Conservation (phyloP, 2,329 filamentous ascomycete species). For the Colletotrichum sp. region DNA sequence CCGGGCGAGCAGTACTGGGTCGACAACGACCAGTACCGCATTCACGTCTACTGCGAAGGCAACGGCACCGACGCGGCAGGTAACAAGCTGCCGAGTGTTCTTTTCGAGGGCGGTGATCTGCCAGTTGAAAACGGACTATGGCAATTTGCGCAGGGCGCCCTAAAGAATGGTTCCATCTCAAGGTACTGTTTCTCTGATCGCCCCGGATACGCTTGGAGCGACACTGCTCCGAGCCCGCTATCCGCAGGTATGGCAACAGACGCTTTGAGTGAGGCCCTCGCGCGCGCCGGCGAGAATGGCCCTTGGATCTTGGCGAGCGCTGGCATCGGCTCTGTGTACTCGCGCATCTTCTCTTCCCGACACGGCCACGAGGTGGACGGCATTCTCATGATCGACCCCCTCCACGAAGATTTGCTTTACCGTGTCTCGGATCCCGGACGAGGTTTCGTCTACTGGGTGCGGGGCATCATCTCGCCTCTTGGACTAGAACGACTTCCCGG, state of each 20-base stretch:
- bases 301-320: conserved; percentile 90
- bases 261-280: conserved; percentile 84
- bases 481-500: conserved; percentile 82
- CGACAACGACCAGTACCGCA: conserved; percentile 81
- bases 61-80: conserved; percentile 65
- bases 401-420: conserved; percentile 85
- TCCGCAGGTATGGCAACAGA: conserved; percentile 94
- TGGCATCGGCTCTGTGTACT: conserved; percentile 87
- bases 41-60: conserved; percentile 88
- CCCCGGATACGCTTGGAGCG: conserved; percentile 84
- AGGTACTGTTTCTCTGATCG: conserved; percentile 97
- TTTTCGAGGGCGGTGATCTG: conserved; percentile 83
- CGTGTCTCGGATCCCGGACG: conserved; percentile 69
- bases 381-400: conserved; percentile 82
- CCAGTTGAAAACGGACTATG: conserved; percentile 82
- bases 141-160: conserved; percentile 76
- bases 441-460: conserved; percentile 86
- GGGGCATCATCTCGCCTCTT: conserved; percentile 84
- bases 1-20: conserved; percentile 82
- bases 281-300: conserved; percentile 78
- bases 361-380: conserved; percentile 78
- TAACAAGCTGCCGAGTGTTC: conserved; percentile 73
- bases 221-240: conserved; percentile 92
- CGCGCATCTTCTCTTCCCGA: conserved; percentile 87
- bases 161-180: conserved; percentile 80